Evolutionary conservation across 352 stramenopile genomes (phyloP).

Genomic region (Globisporangium radiosum): DNA sequence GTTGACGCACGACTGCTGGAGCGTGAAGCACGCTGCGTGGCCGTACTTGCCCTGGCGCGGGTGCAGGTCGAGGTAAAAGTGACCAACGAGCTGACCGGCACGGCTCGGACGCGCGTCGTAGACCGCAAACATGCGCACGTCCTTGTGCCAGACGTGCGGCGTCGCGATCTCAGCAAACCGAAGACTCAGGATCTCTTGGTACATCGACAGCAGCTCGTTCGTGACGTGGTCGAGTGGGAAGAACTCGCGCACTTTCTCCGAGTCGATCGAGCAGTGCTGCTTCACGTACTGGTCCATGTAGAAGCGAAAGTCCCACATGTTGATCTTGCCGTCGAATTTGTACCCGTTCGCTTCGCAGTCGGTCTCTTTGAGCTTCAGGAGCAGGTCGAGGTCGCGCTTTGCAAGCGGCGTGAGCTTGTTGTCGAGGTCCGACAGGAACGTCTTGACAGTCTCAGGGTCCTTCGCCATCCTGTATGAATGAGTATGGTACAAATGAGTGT

Average conservation of each 20-base stretch:
- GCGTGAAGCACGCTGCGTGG: constrained; percentile 85
- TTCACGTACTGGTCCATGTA: constrained; percentile 88
- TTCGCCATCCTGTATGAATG: constrained; percentile 47
- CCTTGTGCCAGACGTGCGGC: constrained; percentile 83
- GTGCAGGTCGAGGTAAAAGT: constrained; percentile 89
- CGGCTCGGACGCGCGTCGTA: constrained; percentile 57
- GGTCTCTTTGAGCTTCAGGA: constrained; percentile 67
- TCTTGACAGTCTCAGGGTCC: constrained; percentile 49
- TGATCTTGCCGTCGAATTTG: constrained; percentile 82
- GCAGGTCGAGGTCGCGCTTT: constrained; percentile 63
- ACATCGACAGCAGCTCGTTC: constrained; percentile 77
- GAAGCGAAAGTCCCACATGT: constrained; percentile 89
- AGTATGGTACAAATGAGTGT: not conserved
- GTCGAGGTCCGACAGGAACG: constrained; percentile 69
- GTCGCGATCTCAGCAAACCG: constrained; percentile 77
- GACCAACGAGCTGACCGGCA: constrained; percentile 53
- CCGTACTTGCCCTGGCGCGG: constrained; percentile 83
- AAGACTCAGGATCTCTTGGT: constrained; percentile 83
- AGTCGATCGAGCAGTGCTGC: constrained; percentile 83
- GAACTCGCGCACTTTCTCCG: constrained; percentile 82
- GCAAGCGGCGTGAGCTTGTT: constrained; percentile 72
- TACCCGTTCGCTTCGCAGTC: constrained; percentile 43
- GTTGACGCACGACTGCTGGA: constrained; percentile 75
- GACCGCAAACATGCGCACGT: constrained; percentile 85
- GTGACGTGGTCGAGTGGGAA: constrained; percentile 87